phyloP scores from a whole-genome alignment of 768 basidiomycete species.

The Sarcomyxa edulis region DNA sequence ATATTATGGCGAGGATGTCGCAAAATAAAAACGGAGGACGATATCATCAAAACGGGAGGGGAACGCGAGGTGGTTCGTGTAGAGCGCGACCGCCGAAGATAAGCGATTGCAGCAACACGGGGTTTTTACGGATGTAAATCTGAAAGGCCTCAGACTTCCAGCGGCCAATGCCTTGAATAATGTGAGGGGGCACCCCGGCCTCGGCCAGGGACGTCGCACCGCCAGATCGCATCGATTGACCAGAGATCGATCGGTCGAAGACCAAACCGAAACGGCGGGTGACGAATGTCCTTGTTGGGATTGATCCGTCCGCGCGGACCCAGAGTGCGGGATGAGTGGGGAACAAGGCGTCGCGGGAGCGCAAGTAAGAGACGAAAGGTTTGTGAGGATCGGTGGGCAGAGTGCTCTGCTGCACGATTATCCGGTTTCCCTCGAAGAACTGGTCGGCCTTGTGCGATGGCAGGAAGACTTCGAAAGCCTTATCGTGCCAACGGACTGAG shows the following conservation, averaged over 20 bases:
- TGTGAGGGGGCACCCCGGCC: constrained; percentile 18
- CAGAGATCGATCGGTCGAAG: constrained; percentile 18
- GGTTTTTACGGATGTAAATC: constrained; percentile 34
- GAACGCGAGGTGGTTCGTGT: not conserved
- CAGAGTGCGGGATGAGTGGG: constrained; percentile 27
- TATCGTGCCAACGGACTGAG: too few species aligned
- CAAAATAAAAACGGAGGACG: too few species aligned
- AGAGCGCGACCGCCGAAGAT: not conserved
- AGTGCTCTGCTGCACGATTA: too few species aligned
- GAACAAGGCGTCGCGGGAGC: too few species aligned
- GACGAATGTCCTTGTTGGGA: constrained; percentile 31
- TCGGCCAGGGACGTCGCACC: constrained; percentile 34
- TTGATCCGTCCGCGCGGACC: constrained; percentile 20
- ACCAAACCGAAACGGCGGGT: constrained; percentile 15
- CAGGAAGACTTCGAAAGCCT: too few species aligned
- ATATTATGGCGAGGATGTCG: too few species aligned
- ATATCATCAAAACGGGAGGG: not conserved
- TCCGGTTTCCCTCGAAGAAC: too few species aligned
- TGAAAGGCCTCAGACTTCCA: constrained; percentile 32
- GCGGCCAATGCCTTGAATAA: constrained; percentile 30
- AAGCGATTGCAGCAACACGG: constrained; percentile 7
- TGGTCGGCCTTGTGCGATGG: too few species aligned
- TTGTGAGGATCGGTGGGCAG: too few species aligned
- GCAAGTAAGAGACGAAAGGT: too few species aligned
- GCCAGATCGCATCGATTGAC: constrained; percentile 34